Evolutionary conservation across 805 yeast species (phyloP).

Genomic region (Metschnikowia aberdeeniae): DNA sequence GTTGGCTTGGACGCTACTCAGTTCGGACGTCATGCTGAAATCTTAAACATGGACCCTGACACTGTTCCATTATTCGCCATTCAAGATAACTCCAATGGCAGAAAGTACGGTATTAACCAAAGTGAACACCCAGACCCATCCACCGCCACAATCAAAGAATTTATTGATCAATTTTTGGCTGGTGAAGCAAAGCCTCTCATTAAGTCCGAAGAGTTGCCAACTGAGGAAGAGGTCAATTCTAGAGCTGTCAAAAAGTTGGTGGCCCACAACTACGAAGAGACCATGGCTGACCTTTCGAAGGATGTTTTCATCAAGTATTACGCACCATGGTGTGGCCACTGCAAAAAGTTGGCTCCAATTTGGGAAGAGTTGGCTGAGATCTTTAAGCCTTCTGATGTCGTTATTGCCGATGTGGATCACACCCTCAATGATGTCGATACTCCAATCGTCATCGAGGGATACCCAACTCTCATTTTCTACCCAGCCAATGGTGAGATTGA

Average conservation of each 20-base stretch:
- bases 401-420: constrained; percentile 85
- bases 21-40: constrained; percentile 83
- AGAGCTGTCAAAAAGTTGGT: constrained; percentile 72
- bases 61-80: constrained; percentile 84
- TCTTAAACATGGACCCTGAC: constrained; percentile 76
- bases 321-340: constrained; percentile 98
- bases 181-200: constrained; percentile 70
- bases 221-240: constrained; percentile 55
- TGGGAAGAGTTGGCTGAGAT: constrained; percentile 82
- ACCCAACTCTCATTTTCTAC: constrained; percentile 87
- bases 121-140: constrained; percentile 42
- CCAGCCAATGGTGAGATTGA: constrained; percentile 63
- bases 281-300: constrained; percentile 53
- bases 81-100: constrained; percentile 64
- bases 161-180: constrained; percentile 57
- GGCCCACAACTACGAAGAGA: constrained; percentile 73
- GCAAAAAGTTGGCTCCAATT: constrained; percentile 84
- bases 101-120: constrained; percentile 78
- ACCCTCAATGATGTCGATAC: constrained; percentile 84
- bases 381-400: constrained; percentile 53
- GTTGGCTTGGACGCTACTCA: constrained; percentile 80
- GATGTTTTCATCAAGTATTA: constrained; percentile 86
- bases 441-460: constrained; percentile 64
- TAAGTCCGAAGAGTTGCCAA: constrained; percentile 86
- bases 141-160: constrained; percentile 48